These are phyloP conservation scores for Fusarium neocosmosporiellum DNA, from an alignment of 2,329 filamentous ascomycete genomes.

Conservation along the genomic window DNA sequence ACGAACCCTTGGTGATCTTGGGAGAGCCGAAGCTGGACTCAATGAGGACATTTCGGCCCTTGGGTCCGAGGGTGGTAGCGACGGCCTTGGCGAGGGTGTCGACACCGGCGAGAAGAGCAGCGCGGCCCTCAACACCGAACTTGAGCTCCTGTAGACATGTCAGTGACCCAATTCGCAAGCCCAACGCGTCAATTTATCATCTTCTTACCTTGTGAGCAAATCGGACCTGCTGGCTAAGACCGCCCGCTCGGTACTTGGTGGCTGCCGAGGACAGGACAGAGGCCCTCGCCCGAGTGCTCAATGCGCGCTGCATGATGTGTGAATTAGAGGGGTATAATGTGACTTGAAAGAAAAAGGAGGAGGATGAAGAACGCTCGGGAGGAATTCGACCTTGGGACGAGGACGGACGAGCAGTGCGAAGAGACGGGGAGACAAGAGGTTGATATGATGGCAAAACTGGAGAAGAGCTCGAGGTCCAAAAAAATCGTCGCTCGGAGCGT, in stretches of 20 bases:
- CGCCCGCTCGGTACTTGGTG: conserved; percentile 71
- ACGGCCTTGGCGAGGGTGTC: conserved; percentile 97
- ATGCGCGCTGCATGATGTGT: conserved; percentile 91
- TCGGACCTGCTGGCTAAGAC: conserved; percentile 86
- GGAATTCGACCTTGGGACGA: conserved; percentile 45
- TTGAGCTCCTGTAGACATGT: conserved; percentile 81
- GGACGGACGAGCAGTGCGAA: conserved; percentile 31
- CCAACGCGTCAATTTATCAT: conserved; percentile 17
- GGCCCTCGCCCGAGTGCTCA: conserved; percentile 83
- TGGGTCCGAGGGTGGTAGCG: conserved; percentile 94
- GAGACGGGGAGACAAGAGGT: conserved; percentile 36
- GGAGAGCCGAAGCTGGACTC: conserved; percentile 98
- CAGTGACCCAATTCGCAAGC: conserved; percentile 35
- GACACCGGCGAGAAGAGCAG: conserved; percentile 89
- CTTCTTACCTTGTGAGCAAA: conserved; percentile 93
- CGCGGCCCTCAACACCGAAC: conserved; percentile 95
- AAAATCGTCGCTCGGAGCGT: conserved; percentile 55
- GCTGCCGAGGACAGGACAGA: conserved; percentile 80
- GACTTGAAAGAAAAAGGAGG: conserved; percentile 45
- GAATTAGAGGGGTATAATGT: conserved; percentile 46
- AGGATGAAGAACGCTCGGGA: conserved; percentile 41
- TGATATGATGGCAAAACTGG: conserved; percentile 43
- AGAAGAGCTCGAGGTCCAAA: conserved; percentile 45
- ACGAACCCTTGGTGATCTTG: conserved; percentile 98
- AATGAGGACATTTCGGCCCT: conserved; percentile 98